Base-by-base conservation (phyloP, 148 eudicot species). In the Heliosperma pusillum region DNA sequence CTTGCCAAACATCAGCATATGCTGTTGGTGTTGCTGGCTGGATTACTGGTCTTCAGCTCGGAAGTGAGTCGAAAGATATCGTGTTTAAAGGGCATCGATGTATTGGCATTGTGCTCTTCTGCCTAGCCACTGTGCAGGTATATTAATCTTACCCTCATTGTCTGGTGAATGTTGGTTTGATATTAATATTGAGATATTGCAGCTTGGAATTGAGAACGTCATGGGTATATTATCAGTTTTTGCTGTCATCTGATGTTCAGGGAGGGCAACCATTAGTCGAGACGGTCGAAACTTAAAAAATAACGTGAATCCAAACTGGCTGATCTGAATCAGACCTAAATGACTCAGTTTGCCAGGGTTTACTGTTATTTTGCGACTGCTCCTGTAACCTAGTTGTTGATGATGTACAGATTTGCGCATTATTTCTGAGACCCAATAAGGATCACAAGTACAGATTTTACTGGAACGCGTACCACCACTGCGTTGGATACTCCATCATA, bases 1-100 rank as follows among this genome's bases (percentile, higher is more conserved):
- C 70, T 7, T 95, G 97, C 79, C 98, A 95, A 68, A 50, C 84
- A 21, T 89, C 93, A 47, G 92, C 90, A 5, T 95, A 95, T 63
- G 89, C 85, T 56, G 81, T 95, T 6, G 98, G 98, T 16, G 93
- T 95, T 71, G 92, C 98, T 33, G 98, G 98, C 30, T 95, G 98
- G 98, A 92, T 81, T 40, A 95, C 97, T 21, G 98, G 98, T 26
- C 87, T 95, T 71, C 87, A 92, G 72, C 98, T 95, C 22, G 98
- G 98, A 10, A 85, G 84, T 16, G 82, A 87, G 71, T 89, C 98
- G 0, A 75, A 80, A 71, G 96, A 88, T 74, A 74, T 95, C 33
- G 84, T 81, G 0, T 92, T 82, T 62, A 70, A 77, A 9, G 55
- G 44, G 10, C 98, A 95, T 76, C 96, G 98, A 8, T 84, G 81